These are phyloP conservation scores for Arthromyces matolae DNA, from an alignment of 768 basidiomycete species.

Conservation along the genomic window DNA sequence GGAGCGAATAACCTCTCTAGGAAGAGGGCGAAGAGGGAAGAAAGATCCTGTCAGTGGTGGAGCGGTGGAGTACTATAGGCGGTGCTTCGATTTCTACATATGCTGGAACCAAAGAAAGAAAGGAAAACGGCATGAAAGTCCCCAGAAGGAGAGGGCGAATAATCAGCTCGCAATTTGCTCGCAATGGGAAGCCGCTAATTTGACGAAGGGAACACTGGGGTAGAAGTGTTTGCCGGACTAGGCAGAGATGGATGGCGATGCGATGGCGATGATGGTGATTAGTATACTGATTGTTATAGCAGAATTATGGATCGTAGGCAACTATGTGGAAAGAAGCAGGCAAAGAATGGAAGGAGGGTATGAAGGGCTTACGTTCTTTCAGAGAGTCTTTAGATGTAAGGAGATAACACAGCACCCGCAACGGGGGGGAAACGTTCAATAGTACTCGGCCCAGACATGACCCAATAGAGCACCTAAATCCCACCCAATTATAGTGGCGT, in stretches of 20 bases:
- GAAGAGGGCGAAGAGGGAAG: slow-evolving; percentile 16
- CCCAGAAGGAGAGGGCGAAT: neutral
- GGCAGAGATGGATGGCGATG: slow-evolving; percentile 6
- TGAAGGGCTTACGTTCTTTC: no score
- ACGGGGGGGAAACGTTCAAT: neutral
- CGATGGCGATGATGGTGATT: neutral
- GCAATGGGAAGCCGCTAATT: no score
- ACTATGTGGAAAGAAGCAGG: neutral
- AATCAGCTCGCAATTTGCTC: no score
- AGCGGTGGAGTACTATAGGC: neutral
- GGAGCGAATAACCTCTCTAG: neutral
- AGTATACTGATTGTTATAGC: no score
- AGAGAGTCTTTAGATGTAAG: neutral
- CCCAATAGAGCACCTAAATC: no score
- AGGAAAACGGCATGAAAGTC: neutral
- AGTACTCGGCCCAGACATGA: no score
- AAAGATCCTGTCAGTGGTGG: slow-evolving; percentile 9
- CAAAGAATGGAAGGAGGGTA: neutral
- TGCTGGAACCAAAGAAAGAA: slow-evolving; percentile 2
- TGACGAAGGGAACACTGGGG: no score
- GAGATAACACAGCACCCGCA: neutral
- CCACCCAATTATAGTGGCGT: no score
- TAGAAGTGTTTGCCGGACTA: no score
- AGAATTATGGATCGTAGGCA: no score
- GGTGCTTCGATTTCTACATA: slow-evolving; percentile 1